Percentiles rank a stretch among this genome's conserved stretches.
Conservation (phyloP, 495 filamentous ascomycete genomes). For the Xylaria intraflava region DNA sequence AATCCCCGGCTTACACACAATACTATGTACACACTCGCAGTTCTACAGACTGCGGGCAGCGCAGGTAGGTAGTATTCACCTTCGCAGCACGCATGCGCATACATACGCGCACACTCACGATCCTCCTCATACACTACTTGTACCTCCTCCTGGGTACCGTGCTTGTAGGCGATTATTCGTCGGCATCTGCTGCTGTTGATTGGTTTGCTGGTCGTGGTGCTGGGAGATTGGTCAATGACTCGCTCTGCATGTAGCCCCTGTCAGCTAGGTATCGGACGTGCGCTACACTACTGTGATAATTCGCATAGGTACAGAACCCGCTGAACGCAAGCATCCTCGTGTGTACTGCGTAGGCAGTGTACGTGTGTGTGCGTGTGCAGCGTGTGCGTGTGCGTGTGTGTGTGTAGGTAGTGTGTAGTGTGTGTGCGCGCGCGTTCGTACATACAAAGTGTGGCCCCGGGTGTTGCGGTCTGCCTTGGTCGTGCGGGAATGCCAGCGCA, state of each 20-base stretch:
- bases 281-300: no score
- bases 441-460: conserved; percentile 5
- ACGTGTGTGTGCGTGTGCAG: background rate
- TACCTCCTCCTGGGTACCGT: no score
- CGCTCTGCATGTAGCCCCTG: conserved; percentile 13
- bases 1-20: conserved; percentile 2
- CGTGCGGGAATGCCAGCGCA: background rate
- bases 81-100: conserved; percentile 1
- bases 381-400: background rate
- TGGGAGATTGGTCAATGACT: conserved; percentile 16
- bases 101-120: background rate
- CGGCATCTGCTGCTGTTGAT: conserved; percentile 3
- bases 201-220: conserved; percentile 11
- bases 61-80: no score
- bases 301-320: no score
- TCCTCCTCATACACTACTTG: background rate
- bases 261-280: conserved; percentile 11
- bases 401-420: background rate
- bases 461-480: conserved; percentile 8
- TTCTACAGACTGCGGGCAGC: no score
- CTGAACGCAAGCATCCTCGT: no score
- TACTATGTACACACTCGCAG: no score
- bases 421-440: background rate
- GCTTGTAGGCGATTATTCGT: background rate
- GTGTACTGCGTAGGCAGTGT: background rate